These are phyloP conservation scores for Cryptosporidium baileyi DNA, from an alignment of 169 alveolate genomes.

Conservation along the genomic window DNA sequence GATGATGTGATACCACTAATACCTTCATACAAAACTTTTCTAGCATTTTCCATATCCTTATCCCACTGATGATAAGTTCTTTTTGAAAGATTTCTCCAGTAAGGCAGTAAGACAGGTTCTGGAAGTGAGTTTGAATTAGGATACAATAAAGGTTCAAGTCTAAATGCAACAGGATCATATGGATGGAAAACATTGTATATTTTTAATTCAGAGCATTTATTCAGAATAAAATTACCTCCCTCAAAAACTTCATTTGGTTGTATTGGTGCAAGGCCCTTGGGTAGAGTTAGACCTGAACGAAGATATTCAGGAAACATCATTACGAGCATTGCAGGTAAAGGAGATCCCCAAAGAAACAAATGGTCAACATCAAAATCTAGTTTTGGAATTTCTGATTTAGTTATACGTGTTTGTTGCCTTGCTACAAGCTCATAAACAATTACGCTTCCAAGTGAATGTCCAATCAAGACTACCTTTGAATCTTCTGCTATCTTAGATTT, in stretches of 20 bases:
- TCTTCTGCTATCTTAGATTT: conserved; percentile 77
- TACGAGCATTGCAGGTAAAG: conserved; percentile 80
- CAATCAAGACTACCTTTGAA: conserved; percentile 80
- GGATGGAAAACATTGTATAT: conserved; percentile 84
- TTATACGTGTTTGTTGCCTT: conserved; percentile 72
- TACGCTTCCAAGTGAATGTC: conserved; percentile 85
- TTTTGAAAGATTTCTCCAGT: conserved; percentile 84
- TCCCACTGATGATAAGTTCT: conserved; percentile 87
- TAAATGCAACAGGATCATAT: conserved; percentile 84
- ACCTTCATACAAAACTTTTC: conserved; percentile 74
- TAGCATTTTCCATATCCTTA: conserved; percentile 79
- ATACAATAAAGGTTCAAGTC: conserved; percentile 83
- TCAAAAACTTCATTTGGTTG: conserved; percentile 34
- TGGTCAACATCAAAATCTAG: conserved; percentile 81
- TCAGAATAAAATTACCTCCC: conserved; percentile 76
- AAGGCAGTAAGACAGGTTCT: conserved; percentile 83
- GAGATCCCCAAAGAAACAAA: conserved; percentile 83
- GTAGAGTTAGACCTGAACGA: conserved; percentile 67
- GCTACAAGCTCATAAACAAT: conserved; percentile 80
- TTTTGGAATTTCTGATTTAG: conserved; percentile 69
- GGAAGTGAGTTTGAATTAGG: conserved; percentile 76
- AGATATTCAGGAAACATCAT: conserved; percentile 75
- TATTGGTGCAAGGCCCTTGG: conserved; percentile 46
- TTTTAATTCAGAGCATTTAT: conserved; percentile 75
- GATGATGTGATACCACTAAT: conserved; percentile 77